Evolutionary conservation across 2,329 filamentous ascomycete species (phyloP).

Genomic region (Neobulgaria alba): DNA sequence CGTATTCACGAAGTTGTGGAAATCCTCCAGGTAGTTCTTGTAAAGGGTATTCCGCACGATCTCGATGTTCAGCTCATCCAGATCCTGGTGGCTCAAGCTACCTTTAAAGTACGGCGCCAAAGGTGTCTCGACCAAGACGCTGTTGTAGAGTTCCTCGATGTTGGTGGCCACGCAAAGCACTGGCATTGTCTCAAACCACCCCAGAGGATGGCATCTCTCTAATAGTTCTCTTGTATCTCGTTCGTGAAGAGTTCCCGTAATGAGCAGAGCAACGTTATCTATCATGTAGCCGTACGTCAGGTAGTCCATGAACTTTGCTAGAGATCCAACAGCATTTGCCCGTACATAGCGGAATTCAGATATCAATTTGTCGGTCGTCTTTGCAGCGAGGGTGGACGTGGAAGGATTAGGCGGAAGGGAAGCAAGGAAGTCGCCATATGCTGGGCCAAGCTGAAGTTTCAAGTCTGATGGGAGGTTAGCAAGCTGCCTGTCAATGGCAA

Average conservation of each 20-base stretch:
- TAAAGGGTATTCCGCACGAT: slow-evolving; percentile 97
- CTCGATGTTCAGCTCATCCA: slow-evolving; percentile 98
- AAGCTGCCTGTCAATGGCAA: slow-evolving; percentile 1
- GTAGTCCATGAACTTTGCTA: slow-evolving; percentile 95
- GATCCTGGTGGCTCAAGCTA: slow-evolving; percentile 87
- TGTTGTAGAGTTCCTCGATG: slow-evolving; percentile 98
- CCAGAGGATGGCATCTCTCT: slow-evolving; percentile 90
- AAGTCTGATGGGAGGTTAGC: slow-evolving; percentile 56
- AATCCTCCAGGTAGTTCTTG: slow-evolving; percentile 99
- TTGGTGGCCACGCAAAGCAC: slow-evolving; percentile 97
- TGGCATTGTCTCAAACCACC: slow-evolving; percentile 99
- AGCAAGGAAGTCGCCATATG: slow-evolving; percentile 94
- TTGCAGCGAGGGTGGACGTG: slow-evolving; percentile 86
- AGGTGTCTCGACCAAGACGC: slow-evolving; percentile 91
- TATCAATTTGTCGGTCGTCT: slow-evolving; percentile 96
- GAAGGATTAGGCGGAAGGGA: slow-evolving; percentile 93
- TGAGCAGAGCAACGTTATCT: slow-evolving; percentile 95
- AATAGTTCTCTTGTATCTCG: slow-evolving; percentile 91
- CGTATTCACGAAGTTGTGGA: slow-evolving; percentile 88
- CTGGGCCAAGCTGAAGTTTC: slow-evolving; percentile 91
- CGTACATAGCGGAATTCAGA: slow-evolving; percentile 95
- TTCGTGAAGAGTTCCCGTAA: slow-evolving; percentile 95
- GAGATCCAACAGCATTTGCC: slow-evolving; percentile 82
- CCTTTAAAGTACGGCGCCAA: slow-evolving; percentile 96
- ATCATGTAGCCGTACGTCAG: slow-evolving; percentile 99